Evolutionary conservation across 495 filamentous ascomycete genomes (phyloP).

Genomic region (Aspergillus nidulans): DNA sequence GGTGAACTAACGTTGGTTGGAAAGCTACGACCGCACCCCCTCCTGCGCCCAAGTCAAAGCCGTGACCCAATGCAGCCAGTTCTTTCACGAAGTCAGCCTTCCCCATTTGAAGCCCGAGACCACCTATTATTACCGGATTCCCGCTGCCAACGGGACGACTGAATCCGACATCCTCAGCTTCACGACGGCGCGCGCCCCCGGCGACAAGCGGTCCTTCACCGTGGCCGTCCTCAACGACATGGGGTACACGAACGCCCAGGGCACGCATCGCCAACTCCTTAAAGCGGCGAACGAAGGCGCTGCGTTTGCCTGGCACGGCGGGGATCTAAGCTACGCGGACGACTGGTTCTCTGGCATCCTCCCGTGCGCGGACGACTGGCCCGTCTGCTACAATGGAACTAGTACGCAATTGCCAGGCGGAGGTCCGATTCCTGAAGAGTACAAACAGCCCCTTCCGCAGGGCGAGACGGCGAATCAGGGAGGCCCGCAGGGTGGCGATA

Average conservation of each 20-base stretch:
- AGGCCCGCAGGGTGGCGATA: slow-evolving; percentile 28
- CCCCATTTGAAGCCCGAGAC: slow-evolving; percentile 21
- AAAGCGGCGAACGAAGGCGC: slow-evolving; percentile 34
- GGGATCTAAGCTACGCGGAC: slow-evolving; percentile 44
- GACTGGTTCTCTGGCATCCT: slow-evolving; percentile 42
- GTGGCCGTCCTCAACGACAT: slow-evolving; percentile 46
- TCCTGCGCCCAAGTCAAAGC: slow-evolving; percentile 41
- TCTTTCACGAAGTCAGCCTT: slow-evolving; percentile 37
- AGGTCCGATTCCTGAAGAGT: slow-evolving; percentile 28
- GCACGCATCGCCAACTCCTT: slow-evolving; percentile 40
- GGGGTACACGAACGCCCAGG: slow-evolving; percentile 47
- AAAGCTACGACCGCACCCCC: slow-evolving; percentile 48
- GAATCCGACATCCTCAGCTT: slow-evolving; percentile 25
- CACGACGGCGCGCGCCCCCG: slow-evolving; percentile 39
- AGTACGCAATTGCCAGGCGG: slow-evolving; percentile 20
- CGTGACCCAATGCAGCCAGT: slow-evolving; percentile 49
- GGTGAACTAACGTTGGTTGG: background rate
- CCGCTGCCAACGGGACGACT: slow-evolving; percentile 28
- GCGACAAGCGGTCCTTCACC: slow-evolving; percentile 26
- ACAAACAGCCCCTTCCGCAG: slow-evolving; percentile 39
- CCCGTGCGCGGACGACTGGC: slow-evolving; percentile 45
- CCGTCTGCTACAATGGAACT: slow-evolving; percentile 51
- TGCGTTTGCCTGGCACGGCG: slow-evolving; percentile 50
- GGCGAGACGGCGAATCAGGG: slow-evolving; percentile 48
- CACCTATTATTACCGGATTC: slow-evolving; percentile 16